phyloP scores from a whole-genome alignment of 2,329 filamentous ascomycete genomes.

The Alternaria incomplexa region DNA sequence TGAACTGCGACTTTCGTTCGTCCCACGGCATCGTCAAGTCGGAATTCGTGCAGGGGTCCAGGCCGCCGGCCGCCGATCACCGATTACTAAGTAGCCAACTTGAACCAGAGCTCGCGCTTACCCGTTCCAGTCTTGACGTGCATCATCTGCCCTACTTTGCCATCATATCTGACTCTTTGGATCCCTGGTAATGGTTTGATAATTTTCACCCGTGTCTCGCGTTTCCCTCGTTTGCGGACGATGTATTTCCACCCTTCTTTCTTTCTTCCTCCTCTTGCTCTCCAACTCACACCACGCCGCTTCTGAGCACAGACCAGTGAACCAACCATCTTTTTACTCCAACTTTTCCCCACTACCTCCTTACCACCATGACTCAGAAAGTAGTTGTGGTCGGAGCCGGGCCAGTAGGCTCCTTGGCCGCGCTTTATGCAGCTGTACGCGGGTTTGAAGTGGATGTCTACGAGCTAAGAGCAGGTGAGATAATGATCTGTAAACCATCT shows the following conservation, averaged over 20 bases:
- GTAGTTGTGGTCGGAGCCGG: slow-evolving; percentile 88
- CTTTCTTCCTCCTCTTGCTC: neutral
- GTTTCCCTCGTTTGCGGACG: neutral
- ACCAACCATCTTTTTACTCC: neutral
- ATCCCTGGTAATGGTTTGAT: slow-evolving; percentile 5
- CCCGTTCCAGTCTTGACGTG: slow-evolving; percentile 23
- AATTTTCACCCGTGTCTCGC: neutral
- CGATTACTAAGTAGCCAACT: slow-evolving; percentile 25
- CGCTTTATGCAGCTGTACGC: slow-evolving; percentile 86
- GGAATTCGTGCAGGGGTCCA: slow-evolving; percentile 24
- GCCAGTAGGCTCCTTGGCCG: slow-evolving; percentile 89
- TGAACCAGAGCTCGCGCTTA: slow-evolving; percentile 14
- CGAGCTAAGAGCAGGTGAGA: slow-evolving; percentile 85
- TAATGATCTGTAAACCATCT: neutral
- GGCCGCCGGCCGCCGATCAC: slow-evolving; percentile 21
- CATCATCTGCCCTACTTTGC: slow-evolving; percentile 18
- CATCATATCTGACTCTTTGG: slow-evolving; percentile 9
- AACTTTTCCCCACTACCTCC: neutral
- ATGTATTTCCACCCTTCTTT: neutral
- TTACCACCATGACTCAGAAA: slow-evolving; percentile 60
- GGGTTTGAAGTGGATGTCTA: slow-evolving; percentile 93
- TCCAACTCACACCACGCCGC: neutral
- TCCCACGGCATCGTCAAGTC: slow-evolving; percentile 18
- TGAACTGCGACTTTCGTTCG: slow-evolving; percentile 6
- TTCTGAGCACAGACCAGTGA: neutral